Conservation (phyloP, 495 filamentous ascomycete genomes). For the Saxophila tyrrhenica region DNA sequence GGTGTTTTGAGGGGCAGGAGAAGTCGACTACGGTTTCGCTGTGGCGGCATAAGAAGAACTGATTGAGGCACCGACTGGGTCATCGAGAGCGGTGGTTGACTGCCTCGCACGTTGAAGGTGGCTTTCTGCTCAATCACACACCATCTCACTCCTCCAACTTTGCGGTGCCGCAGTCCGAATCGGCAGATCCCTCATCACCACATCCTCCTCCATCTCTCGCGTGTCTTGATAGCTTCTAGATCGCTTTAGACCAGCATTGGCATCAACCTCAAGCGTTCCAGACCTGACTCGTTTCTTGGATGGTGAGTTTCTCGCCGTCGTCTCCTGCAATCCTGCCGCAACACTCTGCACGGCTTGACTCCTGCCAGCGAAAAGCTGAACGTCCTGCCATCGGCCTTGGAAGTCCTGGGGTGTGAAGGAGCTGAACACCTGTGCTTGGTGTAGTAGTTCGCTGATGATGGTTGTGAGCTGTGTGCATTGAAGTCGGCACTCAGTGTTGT, state of each 20-base stretch:
- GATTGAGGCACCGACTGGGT: too few species aligned
- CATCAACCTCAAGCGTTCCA: not conserved
- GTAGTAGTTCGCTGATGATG: not conserved
- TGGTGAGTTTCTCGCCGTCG: not conserved
- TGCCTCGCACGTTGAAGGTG: too few species aligned
- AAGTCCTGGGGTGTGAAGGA: not conserved
- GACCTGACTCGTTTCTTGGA: not conserved
- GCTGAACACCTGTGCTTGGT: not conserved
- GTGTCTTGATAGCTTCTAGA: not conserved
- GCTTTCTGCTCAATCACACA: not conserved
- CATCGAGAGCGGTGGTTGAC: too few species aligned
- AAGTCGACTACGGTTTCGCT: conserved; percentile 48
- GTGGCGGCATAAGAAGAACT: conserved; percentile 27
- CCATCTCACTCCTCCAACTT: not conserved
- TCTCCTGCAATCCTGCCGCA: conserved; percentile 53
- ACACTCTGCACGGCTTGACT: conserved; percentile 66
- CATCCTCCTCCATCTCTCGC: not conserved
- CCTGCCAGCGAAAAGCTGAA: conserved; percentile 32
- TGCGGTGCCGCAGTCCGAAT: not conserved
- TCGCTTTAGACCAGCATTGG: not conserved
- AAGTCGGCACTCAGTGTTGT: not conserved
- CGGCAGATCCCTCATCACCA: not conserved
- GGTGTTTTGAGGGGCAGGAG: conserved; percentile 53
- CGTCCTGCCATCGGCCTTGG: not conserved
- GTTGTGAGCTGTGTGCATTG: not conserved